A percentile compares a stretch with the other conserved stretches of the same genome.
phyloP scores from a whole-genome alignment of 73 alveolate genomes.

The Tetrahymena malaccensis region DNA sequence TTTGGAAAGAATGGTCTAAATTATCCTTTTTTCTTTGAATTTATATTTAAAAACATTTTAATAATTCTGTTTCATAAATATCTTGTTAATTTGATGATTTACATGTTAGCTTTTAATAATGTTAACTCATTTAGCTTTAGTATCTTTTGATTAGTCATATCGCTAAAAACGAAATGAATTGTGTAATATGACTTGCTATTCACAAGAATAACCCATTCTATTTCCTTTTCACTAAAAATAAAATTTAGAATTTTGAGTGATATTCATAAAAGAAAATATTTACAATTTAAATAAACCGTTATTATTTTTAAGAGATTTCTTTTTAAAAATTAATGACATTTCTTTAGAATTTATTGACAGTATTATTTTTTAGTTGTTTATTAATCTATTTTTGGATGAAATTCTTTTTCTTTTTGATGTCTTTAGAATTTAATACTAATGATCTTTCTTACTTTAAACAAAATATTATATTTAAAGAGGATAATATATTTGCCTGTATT shows the following conservation, averaged over 20 bases:
- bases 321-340: not conserved
- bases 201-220: not conserved
- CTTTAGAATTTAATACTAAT: not conserved
- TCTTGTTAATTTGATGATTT: not conserved
- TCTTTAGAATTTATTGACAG: not conserved
- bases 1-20: not conserved
- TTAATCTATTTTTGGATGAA: not conserved
- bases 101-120: not conserved
- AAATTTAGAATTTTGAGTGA: not conserved
- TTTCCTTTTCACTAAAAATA: not conserved
- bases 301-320: not conserved
- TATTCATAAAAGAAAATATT: not conserved
- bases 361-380: not conserved
- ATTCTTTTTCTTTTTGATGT: not conserved
- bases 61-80: not conserved
- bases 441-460: not conserved
- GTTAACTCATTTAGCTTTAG: not conserved
- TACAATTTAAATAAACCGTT: not conserved
- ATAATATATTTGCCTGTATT: no score
- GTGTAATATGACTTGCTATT: not conserved
- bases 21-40: not conserved
- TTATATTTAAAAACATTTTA: not conserved
- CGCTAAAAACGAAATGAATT: not conserved
- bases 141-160: not conserved
- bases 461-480: not conserved